These are phyloP conservation scores for Rubia yunnanensis DNA, from an alignment of 257 asterid species.

Conservation along the genomic window DNA sequence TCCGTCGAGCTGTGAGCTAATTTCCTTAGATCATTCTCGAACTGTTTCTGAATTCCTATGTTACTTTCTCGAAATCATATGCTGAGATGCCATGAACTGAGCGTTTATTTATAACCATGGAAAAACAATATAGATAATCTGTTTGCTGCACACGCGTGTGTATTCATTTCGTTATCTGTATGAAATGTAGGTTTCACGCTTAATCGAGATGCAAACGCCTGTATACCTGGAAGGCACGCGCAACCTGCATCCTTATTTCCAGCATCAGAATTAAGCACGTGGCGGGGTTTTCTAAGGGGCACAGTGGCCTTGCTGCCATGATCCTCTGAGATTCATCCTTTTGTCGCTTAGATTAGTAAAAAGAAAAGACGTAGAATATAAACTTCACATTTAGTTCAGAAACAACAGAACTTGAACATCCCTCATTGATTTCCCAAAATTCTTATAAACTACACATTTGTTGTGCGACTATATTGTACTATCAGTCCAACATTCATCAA, in stretches of 20 bases:
- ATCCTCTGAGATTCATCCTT: no score
- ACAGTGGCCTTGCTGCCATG: no score
- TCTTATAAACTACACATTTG: background rate
- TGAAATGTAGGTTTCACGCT: slow-evolving; percentile 64
- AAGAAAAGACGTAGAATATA: no score
- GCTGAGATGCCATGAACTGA: no score
- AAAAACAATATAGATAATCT: no score
- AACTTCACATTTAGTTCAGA: slow-evolving; percentile 14
- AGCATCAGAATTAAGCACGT: slow-evolving; percentile 24
- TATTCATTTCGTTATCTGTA: background rate
- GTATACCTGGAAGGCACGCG: slow-evolving; percentile 64
- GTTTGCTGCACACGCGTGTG: no score
- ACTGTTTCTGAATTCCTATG: background rate
- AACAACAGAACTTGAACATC: slow-evolving; percentile 1
- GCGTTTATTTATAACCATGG: no score
- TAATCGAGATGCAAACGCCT: slow-evolving; percentile 86
- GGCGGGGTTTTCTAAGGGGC: no score
- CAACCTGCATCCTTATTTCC: slow-evolving; percentile 67
- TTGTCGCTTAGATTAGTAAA: no score
- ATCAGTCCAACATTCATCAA: background rate
- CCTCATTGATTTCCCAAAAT: background rate
- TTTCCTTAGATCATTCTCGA: background rate
- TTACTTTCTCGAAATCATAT: background rate
- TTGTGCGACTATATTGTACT: background rate
- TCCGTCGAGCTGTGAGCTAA: slow-evolving; percentile 86